Evolutionary conservation across 306 rosid genomes (phyloP), one percentile per base, ranked within the genome.

Genomic region (Heteromeles arbutifolia): DNA sequence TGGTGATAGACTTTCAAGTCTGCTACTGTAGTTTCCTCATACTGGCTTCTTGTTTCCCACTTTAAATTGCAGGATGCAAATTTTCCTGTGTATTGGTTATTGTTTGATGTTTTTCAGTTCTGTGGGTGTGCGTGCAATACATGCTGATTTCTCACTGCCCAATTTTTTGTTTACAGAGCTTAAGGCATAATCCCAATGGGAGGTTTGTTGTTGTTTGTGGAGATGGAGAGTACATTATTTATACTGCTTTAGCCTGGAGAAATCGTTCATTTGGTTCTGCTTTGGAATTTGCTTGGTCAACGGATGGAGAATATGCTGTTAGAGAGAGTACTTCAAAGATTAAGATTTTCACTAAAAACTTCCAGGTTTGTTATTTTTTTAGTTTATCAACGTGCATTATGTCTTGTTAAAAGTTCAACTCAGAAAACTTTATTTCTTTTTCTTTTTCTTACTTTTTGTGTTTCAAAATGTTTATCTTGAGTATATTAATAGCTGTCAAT

Each of bases 141-240:
- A 69, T 52, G 61, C 41, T 83, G 44, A 67, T 68, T 67, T 79
- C 73, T 41, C 26, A 52, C 70, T 53, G 56, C 68, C 56, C 70
- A 14, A 28, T 71, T 64, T 67, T 45, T 77, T 8, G 12, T 39
- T 84, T 80, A 76, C 90, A 96, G 99, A 90, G 88, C 86, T 84
- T 96, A 78, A 92, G 75, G 91, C 98, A 96, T 92, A 96, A 96
- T 74, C 98, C 99, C 73, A 96, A 96, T 76, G 99, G 99, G 81
- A 91, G 99, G 83, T 96, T 96, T 85, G 99, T 96, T 74, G 98
- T 95, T 81, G 98, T 95, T 32, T 95, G 98, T 74, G 98, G 98
- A 75, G 98, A 95, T 87, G 98, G 98, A 75, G 98, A 95, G 74
- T 95, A 92, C 84, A 92, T 95, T 78, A 95, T 95, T 81, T 92